Conservation (phyloP, 2,329 filamentous ascomycete species). For the Onygenales sp. region DNA sequence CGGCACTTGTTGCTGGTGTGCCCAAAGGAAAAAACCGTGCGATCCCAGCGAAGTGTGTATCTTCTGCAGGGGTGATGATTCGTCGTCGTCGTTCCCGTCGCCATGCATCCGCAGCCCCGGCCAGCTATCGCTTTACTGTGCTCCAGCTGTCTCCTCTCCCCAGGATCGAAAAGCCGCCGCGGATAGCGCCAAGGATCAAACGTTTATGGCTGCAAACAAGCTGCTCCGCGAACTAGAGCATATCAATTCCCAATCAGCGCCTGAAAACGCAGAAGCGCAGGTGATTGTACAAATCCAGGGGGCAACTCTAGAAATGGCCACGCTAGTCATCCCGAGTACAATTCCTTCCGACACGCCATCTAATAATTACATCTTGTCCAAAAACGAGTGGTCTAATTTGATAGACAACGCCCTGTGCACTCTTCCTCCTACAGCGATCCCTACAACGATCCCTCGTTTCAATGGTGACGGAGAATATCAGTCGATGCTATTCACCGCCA, state of each 20-base stretch:
- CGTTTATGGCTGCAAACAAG: constrained; percentile 6
- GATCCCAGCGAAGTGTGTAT: constrained; percentile 13
- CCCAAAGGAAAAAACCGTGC: constrained; percentile 20
- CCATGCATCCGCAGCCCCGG: constrained; percentile 16
- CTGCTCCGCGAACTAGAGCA: constrained; percentile 3
- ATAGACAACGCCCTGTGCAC: constrained; percentile 5
- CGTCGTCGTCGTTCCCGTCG: neutral
- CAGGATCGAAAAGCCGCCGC: neutral
- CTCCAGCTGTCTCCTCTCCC: neutral
- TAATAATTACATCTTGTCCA: constrained; percentile 1
- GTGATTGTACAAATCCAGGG: constrained; percentile 11
- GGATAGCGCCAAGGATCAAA: constrained; percentile 2
- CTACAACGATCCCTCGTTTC: constrained; percentile 4
- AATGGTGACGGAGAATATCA: neutral
- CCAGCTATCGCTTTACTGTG: constrained; percentile 12
- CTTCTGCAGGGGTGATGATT: constrained; percentile 9
- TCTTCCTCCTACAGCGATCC: constrained; percentile 5
- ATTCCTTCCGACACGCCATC: neutral
- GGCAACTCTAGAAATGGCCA: neutral
- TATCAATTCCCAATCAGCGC: neutral
- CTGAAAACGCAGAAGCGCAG: neutral
- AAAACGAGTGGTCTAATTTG: constrained; percentile 3
- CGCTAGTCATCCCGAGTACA: constrained; percentile 8
- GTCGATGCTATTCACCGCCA: constrained; percentile 7
- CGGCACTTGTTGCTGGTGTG: constrained; percentile 22